A percentile compares a stretch with the other conserved stretches of the same genome.
These are phyloP conservation scores for Didymella keratinophila DNA, from an alignment of 2,329 filamentous ascomycete species.

Conservation along the genomic window DNA sequence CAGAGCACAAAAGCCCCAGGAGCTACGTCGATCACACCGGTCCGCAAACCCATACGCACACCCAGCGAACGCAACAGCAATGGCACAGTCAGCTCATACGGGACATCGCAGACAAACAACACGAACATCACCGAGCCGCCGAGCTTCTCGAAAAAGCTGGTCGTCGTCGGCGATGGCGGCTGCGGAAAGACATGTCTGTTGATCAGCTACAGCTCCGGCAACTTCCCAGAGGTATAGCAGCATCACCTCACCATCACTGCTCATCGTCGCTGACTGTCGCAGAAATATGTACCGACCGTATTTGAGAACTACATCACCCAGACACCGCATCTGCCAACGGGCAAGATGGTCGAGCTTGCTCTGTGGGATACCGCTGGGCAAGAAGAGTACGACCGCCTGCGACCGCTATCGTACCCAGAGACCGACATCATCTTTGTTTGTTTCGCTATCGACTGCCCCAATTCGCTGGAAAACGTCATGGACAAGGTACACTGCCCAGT, in stretches of 20 bases:
- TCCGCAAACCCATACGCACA: slow-evolving; percentile 57
- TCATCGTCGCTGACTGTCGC: slow-evolving; percentile 21
- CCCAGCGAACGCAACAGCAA: slow-evolving; percentile 77
- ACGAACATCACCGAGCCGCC: slow-evolving; percentile 91
- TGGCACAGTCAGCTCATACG: slow-evolving; percentile 86
- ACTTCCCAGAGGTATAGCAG: slow-evolving; percentile 87
- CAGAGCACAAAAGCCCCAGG: slow-evolving; percentile 55
- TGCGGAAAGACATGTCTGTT: slow-evolving; percentile 98
- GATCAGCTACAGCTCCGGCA: slow-evolving; percentile 98
- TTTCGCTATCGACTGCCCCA: slow-evolving; percentile 98
- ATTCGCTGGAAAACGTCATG: slow-evolving; percentile 96
- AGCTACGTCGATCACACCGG: slow-evolving; percentile 46
- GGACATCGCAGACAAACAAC: slow-evolving; percentile 77
- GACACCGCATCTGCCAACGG: slow-evolving; percentile 83
- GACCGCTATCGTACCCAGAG: slow-evolving; percentile 95
- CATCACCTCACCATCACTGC: neutral
- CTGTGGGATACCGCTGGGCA: slow-evolving; percentile 99
- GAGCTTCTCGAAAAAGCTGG: slow-evolving; percentile 97
- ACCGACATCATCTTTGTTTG: slow-evolving; percentile 98
- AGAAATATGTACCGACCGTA: slow-evolving; percentile 99
- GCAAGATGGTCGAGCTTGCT: slow-evolving; percentile 95
- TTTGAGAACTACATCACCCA: slow-evolving; percentile 99
- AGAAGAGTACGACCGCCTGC: slow-evolving; percentile 96
- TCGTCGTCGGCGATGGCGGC: slow-evolving; percentile 96
- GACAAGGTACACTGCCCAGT: slow-evolving; percentile 77